Base-by-base conservation (phyloP, 2,329 filamentous ascomycete genomes). In the Sporothrix variecibatus region DNA sequence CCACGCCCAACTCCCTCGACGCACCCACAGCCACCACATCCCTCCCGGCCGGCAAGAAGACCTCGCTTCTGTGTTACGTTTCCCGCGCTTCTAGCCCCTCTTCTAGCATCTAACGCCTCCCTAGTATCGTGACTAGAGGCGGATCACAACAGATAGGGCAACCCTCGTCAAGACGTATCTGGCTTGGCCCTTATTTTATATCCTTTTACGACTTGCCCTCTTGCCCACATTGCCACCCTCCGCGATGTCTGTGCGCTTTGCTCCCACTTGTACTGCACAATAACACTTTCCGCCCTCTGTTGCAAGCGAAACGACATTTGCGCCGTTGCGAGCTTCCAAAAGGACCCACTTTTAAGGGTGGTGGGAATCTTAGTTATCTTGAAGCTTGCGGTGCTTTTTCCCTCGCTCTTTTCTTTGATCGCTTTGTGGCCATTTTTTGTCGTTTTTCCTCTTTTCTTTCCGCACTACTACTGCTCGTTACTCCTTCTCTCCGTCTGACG, bases 1-100 rank as follows among this genome's bases (percentile, higher is more conserved):
- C 62, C 38, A 67, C 31, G 34, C 17, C 62, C 34, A 67, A 43
- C 20, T 56, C 40, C 38, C 64, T 28, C 64, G 20, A 23, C 69
- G 9, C 51, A 15, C 69, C 34, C 2, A 71, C 51, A 67, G 62
- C 62, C 38, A 43, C 38, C 69, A 31, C 34, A 43, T 20, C 23
- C 60, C 7, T 17, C 17, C 69, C 69, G 67, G 67, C 67, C 67
- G 67, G 67, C 67, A 70, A 70, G 49, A 56, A 56, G 20, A 34
- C 28, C 31, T 56, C 26, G 15, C 46, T 56, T 56, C 9, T 56
- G 67, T 70, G 49, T 38, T 51, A 40, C 67, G 28, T 40, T 70
- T 40, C 11, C 65, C 49, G 49, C 28, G 28, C 67, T 70, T 40
- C 67, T 56, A 70, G 49, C 31, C 67, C 31, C 28, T 53, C 58